Base-by-base conservation (phyloP, 176 grass and related monocot genomes). In the Ananas comosus region DNA sequence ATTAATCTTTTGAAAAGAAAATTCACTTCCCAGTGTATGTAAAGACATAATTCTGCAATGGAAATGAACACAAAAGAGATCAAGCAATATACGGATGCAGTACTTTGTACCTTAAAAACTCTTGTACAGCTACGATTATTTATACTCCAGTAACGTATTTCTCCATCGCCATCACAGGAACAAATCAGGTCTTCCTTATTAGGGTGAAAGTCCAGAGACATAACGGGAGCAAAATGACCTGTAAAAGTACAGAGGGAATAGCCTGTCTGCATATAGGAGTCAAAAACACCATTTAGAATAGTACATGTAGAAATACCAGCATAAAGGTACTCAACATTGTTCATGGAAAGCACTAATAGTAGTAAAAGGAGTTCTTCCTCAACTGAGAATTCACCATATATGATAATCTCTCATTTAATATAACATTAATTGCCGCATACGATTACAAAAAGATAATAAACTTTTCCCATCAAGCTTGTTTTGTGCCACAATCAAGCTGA, bases 151-250 rank as follows among this genome's bases (percentile, higher is more conserved):
- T 86, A 83, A 22, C 93, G 93, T 61, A 97, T 81, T 80, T 97
- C 89, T 51, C 88, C 88, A 72, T 97, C 89, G 69, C 49, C 65
- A 77, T 97, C 93, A 67, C 93, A 92, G 24, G 93, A 97, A 65
- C 93, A 97, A 73, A 97, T 97, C 50, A 92, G 83, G 85, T 97
- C 93, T 49, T 97, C 93, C 81, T 97, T 97, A 68, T 92, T 97
- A 1, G 93, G 93, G 78, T 97, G 93, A 63, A 97, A 97, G 74
- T 97, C 93, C 57, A 97, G 79, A 65, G 93, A 97, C 89, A 84
- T 88, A 47, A 92, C 93, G 68, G 86, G 90, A 75, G 89, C 80
- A 9, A 89, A 97, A 79, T 97, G 93, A 14, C 93, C 93, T 47
- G 77, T 97, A 83, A 97, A 97, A 72, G 93, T 97, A 57, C 93